phyloP scores from a whole-genome alignment of 768 basidiomycete species.

The Russula sp. region DNA sequence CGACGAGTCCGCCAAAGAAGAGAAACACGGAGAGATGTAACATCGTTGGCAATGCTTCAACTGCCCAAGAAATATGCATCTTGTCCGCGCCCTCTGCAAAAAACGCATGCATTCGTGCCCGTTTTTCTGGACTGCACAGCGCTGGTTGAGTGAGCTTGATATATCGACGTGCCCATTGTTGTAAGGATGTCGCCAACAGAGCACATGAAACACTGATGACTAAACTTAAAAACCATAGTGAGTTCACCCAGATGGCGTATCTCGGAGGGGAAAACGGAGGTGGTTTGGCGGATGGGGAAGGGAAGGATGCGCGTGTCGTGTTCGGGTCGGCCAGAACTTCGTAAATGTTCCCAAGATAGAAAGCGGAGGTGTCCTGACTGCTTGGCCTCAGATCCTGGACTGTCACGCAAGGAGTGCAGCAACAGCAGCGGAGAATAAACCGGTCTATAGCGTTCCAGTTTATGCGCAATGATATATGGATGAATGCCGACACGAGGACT shows the following conservation, averaged over 20 bases:
- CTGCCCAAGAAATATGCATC: background rate
- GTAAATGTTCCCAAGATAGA: conserved; percentile 5
- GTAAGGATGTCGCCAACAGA: background rate
- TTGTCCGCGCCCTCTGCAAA: background rate
- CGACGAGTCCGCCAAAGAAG: background rate
- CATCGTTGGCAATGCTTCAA: background rate
- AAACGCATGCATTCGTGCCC: conserved; percentile 8
- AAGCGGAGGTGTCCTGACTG: background rate
- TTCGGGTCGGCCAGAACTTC: background rate
- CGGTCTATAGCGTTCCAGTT: conserved; percentile 1
- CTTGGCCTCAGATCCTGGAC: background rate
- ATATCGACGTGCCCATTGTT: conserved; percentile 14
- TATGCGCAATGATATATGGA: background rate
- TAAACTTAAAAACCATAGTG: conserved; percentile 15
- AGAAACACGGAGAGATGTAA: conserved; percentile 4
- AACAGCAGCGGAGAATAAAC: conserved; percentile 10
- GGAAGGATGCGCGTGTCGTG: background rate
- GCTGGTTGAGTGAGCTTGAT: background rate
- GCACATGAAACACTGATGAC: conserved; percentile 3
- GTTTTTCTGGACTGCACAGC: background rate
- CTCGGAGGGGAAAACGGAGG: background rate
- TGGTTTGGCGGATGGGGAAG: background rate
- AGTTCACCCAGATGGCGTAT: conserved; percentile 11
- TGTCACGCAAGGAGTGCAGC: background rate
- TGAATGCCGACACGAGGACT: background rate